Conservation (phyloP, 345 rosid species). For the Syzygium oleosum region DNA sequence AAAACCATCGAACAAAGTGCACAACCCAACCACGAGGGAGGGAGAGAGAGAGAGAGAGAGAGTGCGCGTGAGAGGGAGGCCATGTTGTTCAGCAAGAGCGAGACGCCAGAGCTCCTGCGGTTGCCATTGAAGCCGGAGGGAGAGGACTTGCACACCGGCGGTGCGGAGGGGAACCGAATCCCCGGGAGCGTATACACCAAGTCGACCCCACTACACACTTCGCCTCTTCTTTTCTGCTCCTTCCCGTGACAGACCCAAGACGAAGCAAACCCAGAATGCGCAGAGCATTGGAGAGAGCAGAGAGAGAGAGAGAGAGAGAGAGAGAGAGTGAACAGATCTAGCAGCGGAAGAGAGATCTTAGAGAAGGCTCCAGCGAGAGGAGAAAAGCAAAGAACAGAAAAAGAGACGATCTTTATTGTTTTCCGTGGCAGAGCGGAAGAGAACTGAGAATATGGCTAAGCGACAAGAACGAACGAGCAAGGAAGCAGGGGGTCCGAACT, state of each 20-base stretch:
- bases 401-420: background rate
- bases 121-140: slow-evolving; percentile 38
- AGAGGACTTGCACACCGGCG: slow-evolving; percentile 27
- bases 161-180: slow-evolving; percentile 34
- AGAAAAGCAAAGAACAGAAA: background rate
- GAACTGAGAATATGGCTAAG: background rate
- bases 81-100: slow-evolving; percentile 14
- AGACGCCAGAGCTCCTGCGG: slow-evolving; percentile 29
- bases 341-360: background rate
- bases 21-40: background rate
- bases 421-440: background rate
- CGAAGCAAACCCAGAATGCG: background rate
- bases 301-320: background rate
- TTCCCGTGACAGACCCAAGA: background rate
- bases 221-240: background rate
- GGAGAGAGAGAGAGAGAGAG: background rate
- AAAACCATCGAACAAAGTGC: background rate
- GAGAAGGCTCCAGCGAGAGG: background rate
- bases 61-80: background rate
- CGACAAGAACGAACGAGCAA: background rate
- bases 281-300: background rate
- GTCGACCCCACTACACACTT: background rate
- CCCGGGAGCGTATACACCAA: slow-evolving; percentile 63
- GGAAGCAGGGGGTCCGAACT: too few species aligned
- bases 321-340: slow-evolving; percentile 1